These are phyloP conservation scores for Solanum sitiens DNA, from an alignment of 257 asterid genomes.

Conservation along the genomic window DNA sequence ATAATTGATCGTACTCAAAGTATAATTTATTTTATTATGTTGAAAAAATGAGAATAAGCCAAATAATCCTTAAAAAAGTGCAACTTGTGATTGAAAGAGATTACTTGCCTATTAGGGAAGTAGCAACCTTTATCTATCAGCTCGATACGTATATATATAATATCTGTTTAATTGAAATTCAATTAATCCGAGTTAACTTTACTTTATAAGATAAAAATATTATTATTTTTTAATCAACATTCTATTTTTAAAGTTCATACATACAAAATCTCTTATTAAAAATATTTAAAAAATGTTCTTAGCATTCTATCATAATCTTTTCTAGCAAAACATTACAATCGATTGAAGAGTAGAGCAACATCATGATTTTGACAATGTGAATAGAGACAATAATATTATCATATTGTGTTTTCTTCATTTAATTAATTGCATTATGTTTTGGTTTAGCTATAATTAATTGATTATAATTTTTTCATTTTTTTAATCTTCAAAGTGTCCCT, in stretches of 20 bases:
- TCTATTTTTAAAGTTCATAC: neutral
- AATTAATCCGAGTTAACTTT: too few relatives aligned
- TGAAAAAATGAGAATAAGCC: neutral
- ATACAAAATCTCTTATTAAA: fast-evolving
- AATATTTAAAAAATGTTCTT: neutral
- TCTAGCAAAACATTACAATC: neutral
- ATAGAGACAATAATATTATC: neutral
- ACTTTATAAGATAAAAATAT: too few relatives aligned
- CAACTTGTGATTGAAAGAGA: neutral
- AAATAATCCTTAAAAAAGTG: neutral
- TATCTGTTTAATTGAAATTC: fast-evolving
- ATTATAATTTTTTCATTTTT: neutral
- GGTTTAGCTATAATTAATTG: neutral
- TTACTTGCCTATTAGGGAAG: neutral
- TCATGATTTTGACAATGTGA: neutral
- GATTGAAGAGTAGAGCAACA: neutral
- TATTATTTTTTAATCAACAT: too few relatives aligned
- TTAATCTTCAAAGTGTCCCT: neutral
- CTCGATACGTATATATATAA: neutral
- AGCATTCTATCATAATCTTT: neutral
- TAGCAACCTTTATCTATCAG: too few relatives aligned
- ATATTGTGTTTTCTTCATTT: neutral
- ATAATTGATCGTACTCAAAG: neutral
- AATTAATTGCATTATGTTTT: neutral
- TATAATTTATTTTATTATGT: neutral